Percentiles rank a stretch among this genome's conserved stretches.
phyloP scores from a whole-genome alignment of 2,329 filamentous ascomycete genomes.

The Byssochlamys sp. region DNA sequence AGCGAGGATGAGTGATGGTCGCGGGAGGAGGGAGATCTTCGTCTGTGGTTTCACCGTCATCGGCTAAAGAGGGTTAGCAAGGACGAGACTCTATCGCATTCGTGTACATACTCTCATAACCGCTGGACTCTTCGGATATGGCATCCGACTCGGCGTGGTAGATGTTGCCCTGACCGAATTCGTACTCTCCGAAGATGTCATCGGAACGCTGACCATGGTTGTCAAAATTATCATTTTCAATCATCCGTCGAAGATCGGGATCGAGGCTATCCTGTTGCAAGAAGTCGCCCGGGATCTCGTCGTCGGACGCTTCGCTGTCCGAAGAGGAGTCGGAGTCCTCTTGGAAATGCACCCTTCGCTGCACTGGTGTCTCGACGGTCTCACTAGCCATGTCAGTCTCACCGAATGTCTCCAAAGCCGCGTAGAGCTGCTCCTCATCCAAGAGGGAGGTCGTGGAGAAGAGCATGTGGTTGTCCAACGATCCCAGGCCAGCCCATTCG shows the following conservation, averaged over 20 bases:
- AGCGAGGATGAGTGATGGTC: conserved; percentile 39
- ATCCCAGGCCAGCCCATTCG: conserved; percentile 47
- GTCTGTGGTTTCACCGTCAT: conserved; percentile 53
- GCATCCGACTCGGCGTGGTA: conserved; percentile 39
- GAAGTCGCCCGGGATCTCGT: conserved; percentile 69
- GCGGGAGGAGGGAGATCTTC: conserved; percentile 44
- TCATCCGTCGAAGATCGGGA: conserved; percentile 61
- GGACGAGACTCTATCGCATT: conserved; percentile 13
- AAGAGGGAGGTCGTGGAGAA: conserved; percentile 33
- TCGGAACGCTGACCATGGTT: conserved; percentile 25
- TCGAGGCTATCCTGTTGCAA: conserved; percentile 65
- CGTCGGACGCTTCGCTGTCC: conserved; percentile 46
- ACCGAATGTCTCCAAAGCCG: conserved; percentile 28
- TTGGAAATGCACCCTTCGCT: conserved; percentile 63
- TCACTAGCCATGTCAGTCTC: conserved; percentile 29
- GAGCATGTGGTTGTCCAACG: conserved; percentile 33
- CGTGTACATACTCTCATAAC: conserved; percentile 49
- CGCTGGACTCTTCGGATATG: conserved; percentile 37
- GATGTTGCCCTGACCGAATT: conserved; percentile 33
- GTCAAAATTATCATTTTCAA: conserved; percentile 51
- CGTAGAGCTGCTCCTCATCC: conserved; percentile 34
- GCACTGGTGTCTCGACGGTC: conserved; percentile 33
- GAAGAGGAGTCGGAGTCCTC: conserved; percentile 52
- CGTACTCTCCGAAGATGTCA: conserved; percentile 29
- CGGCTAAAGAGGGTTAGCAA: conserved; percentile 45